phyloP scores from a whole-genome alignment of 225 moss, liverwort and hornwort species.

The Ulota crispa region DNA sequence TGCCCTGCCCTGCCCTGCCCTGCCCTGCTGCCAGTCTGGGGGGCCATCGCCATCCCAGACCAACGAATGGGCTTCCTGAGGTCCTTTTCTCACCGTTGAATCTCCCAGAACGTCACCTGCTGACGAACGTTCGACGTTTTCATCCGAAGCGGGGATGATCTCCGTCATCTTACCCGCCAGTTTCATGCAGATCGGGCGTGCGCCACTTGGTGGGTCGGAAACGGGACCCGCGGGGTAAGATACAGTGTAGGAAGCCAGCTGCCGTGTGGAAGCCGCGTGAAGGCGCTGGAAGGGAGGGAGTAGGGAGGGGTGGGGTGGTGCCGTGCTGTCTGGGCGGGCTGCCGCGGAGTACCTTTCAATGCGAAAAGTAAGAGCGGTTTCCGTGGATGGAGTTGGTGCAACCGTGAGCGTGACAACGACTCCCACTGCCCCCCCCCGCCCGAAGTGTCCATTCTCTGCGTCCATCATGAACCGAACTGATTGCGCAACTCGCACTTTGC shows the following conservation, averaged over 20 bases:
- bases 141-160: neutral
- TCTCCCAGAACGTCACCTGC: neutral
- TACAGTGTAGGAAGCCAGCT: neutral
- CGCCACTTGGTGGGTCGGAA: neutral
- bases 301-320: neutral
- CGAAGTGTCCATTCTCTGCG: too few species aligned
- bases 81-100: constrained; percentile 12
- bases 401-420: constrained; percentile 8
- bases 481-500: too few species aligned
- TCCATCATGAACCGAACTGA: too few species aligned
- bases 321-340: constrained; percentile 6
- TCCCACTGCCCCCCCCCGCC: too few species aligned
- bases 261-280: constrained; percentile 14
- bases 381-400: neutral
- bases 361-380: neutral
- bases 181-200: constrained; percentile 13
- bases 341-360: neutral
- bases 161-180: rapidly evolving
- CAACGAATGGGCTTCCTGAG: constrained; percentile 5
- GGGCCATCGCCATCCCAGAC: neutral
- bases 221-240: neutral
- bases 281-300: neutral
- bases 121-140: neutral
- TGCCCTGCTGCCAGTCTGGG: constrained; percentile 19
- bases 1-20: neutral